phyloP scores from a whole-genome alignment of 2,329 filamentous ascomycete species.

The Beauveria varroae region DNA sequence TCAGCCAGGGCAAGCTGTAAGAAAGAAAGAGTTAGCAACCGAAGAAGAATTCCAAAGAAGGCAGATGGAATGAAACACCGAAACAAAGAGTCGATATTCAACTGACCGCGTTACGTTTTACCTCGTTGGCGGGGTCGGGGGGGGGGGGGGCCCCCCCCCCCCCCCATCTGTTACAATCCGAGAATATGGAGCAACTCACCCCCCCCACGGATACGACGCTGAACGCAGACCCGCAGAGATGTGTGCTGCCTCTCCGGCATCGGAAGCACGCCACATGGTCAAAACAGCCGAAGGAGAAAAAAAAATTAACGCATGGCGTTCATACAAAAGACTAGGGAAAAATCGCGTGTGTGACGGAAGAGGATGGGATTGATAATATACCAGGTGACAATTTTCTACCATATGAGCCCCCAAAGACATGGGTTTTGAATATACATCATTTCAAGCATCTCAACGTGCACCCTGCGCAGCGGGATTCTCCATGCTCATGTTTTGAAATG shows the following conservation, averaged over 20 bases:
- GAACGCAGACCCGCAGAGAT: background rate
- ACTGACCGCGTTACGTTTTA: background rate
- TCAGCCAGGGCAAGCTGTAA: constrained; percentile 67
- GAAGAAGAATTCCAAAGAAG: background rate
- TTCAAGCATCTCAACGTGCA: background rate
- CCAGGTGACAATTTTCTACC: background rate
- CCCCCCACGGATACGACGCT: background rate
- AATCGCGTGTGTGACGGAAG: background rate
- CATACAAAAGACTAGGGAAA: background rate
- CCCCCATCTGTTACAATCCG: too few species aligned
- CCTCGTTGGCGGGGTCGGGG: too few species aligned
- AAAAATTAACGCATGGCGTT: background rate
- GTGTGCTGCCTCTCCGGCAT: constrained; percentile 3
- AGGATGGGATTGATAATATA: constrained; percentile 2
- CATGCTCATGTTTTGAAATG: too few species aligned
- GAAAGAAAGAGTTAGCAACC: background rate
- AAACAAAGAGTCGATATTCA: background rate
- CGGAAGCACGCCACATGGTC: background rate
- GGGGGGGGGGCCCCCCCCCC: too few species aligned
- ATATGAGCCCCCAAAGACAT: background rate
- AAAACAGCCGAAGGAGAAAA: background rate
- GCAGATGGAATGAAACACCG: too few species aligned
- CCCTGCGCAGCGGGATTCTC: background rate
- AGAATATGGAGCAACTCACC: background rate
- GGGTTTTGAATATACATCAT: constrained; percentile 3